Conservation (phyloP, 2,329 filamentous ascomycete genomes). For the Cercospora berteroae region DNA sequence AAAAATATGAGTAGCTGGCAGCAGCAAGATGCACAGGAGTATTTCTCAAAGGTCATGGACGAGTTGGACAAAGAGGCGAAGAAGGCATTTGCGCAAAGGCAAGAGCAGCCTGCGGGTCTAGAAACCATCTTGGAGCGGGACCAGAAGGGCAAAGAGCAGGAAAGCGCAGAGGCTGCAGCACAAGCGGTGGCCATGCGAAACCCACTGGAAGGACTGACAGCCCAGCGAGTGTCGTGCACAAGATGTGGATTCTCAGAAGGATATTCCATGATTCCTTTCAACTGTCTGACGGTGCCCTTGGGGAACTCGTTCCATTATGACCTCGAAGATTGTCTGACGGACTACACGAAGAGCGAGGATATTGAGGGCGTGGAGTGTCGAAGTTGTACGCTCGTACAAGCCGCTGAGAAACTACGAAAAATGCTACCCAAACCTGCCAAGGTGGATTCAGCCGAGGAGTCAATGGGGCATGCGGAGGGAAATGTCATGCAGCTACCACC, state of each 20-base stretch:
- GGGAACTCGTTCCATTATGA: constrained; percentile 65
- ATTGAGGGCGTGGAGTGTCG: constrained; percentile 89
- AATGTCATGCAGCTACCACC: constrained; percentile 40
- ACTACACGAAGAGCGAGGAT: constrained; percentile 78
- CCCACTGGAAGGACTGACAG: constrained; percentile 81
- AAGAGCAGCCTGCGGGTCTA: constrained; percentile 28
- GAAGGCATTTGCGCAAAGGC: constrained; percentile 32
- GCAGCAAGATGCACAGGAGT: constrained; percentile 97
- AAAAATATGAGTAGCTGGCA: constrained; percentile 95
- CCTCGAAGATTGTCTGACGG: constrained; percentile 74
- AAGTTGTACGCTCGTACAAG: constrained; percentile 75
- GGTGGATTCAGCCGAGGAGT: constrained; percentile 15
- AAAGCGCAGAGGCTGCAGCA: constrained; percentile 9
- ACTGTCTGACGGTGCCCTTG: constrained; percentile 83
- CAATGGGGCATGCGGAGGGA: constrained; percentile 2
- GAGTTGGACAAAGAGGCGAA: constrained; percentile 59
- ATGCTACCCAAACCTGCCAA: constrained; percentile 36
- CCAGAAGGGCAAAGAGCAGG: constrained; percentile 8
- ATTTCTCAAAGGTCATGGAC: constrained; percentile 74
- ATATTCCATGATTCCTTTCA: constrained; percentile 87
- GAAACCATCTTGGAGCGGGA: constrained; percentile 27
- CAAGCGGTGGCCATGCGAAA: constrained; percentile 51
- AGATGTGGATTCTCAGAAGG: constrained; percentile 84
- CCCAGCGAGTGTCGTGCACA: constrained; percentile 85
- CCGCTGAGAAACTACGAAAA: constrained; percentile 54